These are phyloP conservation scores for Penicillium taxi DNA, from an alignment of 495 filamentous ascomycete genomes.

Conservation along the genomic window DNA sequence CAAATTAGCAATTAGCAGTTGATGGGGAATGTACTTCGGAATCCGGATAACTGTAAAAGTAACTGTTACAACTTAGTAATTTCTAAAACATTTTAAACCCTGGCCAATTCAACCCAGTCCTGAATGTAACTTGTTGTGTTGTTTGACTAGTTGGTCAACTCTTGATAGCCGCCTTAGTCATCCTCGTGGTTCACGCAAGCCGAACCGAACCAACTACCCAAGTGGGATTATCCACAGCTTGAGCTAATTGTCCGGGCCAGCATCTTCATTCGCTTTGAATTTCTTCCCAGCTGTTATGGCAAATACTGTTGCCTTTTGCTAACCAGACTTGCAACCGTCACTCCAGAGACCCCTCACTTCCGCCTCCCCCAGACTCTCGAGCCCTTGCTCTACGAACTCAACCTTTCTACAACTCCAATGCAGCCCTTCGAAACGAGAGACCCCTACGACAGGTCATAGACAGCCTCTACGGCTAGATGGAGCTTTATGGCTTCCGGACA, in stretches of 20 bases:
- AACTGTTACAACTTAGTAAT: no score
- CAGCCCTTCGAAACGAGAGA: conserved; percentile 19
- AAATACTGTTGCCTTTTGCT: conserved; percentile 13
- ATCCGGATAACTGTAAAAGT: no score
- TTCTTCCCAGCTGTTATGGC: conserved; percentile 11
- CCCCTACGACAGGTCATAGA: conserved; percentile 35
- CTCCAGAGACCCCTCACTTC: conserved; percentile 19
- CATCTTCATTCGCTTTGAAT: conserved; percentile 2
- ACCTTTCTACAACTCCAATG: conserved; percentile 29
- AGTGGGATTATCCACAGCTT: conserved; percentile 15
- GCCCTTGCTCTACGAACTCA: conserved; percentile 21
- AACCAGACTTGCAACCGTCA: conserved; percentile 15
- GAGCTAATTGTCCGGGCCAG: conserved; percentile 6
- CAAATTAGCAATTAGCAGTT: no score
- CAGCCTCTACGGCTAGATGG: conserved; percentile 37
- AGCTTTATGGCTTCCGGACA: conserved; percentile 44
- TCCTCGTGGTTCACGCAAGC: conserved; percentile 15
- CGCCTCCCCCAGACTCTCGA: conserved; percentile 19
- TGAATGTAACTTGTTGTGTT: no score
- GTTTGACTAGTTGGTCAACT: no score
- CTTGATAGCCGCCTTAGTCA: conserved; percentile 23
- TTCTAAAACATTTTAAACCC: no score
- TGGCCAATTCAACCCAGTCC: no score
- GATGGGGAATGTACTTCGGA: no score
- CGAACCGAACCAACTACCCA: conserved; percentile 14